phyloP scores from a whole-genome alignment of 2,329 filamentous ascomycete species.

The Penicillium thymicola region DNA sequence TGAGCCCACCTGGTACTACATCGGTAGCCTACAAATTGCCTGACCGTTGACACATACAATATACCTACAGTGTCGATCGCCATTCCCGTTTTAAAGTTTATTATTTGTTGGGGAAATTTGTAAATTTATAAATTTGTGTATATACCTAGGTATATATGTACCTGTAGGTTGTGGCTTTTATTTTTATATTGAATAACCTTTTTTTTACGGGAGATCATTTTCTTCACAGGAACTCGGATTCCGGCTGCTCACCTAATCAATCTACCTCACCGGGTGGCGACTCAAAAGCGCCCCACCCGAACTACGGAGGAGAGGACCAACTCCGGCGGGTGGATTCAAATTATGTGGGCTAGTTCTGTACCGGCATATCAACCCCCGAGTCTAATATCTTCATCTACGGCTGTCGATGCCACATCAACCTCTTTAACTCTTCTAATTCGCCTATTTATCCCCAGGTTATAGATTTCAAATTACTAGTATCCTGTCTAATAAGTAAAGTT shows the following conservation, averaged over 20 bases:
- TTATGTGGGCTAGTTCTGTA: background rate
- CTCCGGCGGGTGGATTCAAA: background rate
- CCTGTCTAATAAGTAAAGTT: background rate
- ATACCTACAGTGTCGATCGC: background rate
- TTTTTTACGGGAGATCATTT: background rate
- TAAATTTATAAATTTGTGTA: background rate
- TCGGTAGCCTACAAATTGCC: background rate
- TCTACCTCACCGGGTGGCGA: conserved; percentile 3
- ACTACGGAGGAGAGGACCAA: background rate
- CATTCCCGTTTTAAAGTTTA: background rate
- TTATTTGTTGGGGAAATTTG: background rate
- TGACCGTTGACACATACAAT: background rate
- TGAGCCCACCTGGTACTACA: background rate
- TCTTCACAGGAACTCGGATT: background rate
- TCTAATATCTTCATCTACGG: background rate
- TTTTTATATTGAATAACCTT: background rate
- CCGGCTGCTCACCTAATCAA: background rate
- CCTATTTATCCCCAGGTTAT: background rate
- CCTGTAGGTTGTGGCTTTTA: background rate
- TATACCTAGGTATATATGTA: background rate
- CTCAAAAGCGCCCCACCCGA: background rate
- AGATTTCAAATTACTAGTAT: background rate
- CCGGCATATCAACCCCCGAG: background rate
- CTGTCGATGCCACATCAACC: background rate
- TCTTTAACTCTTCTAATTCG: background rate